phyloP scores from a whole-genome alignment of 495 filamentous ascomycete genomes.

The Thermochaetoides thermophila region DNA sequence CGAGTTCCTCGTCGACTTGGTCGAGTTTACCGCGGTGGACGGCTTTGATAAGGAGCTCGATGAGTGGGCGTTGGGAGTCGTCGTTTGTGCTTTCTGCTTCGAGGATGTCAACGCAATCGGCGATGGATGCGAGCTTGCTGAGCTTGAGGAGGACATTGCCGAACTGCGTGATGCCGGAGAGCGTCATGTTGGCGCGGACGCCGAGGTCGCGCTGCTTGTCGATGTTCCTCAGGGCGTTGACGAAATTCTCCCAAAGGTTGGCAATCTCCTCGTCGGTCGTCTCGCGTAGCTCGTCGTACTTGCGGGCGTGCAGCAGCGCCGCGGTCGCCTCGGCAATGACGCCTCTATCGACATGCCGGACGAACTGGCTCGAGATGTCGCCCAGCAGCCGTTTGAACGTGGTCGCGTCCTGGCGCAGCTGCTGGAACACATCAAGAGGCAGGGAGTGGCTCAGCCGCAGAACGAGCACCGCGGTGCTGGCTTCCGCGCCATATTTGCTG shows the following conservation, averaged over 20 bases:
- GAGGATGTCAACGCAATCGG: conserved; percentile 56
- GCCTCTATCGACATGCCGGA: conserved; percentile 69
- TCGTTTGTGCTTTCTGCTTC: conserved; percentile 45
- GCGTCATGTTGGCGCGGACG: conserved; percentile 44
- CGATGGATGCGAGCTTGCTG: conserved; percentile 66
- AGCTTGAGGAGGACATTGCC: conserved; percentile 72
- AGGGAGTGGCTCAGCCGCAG: conserved; percentile 77
- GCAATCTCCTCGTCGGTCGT: conserved; percentile 64
- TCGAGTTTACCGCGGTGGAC: conserved; percentile 49
- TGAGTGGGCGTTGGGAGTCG: conserved; percentile 31
- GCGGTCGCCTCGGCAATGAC: conserved; percentile 75
- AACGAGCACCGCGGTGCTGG: conserved; percentile 70
- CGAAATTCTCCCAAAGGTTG: conserved; percentile 70
- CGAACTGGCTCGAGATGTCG: conserved; percentile 87
- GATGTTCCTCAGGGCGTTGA: conserved; percentile 52
- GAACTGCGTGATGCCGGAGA: conserved; percentile 48
- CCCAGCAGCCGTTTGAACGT: conserved; percentile 72
- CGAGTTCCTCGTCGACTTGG: conserved; percentile 46
- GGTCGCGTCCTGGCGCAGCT: conserved; percentile 71
- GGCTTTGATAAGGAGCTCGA: conserved; percentile 54
- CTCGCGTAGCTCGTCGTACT: conserved; percentile 76
- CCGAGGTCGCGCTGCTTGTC: conserved; percentile 51
- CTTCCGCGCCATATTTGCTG: conserved; percentile 82
- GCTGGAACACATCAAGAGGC: conserved; percentile 76
- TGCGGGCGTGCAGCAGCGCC: conserved; percentile 71